Conservation (phyloP, 768 basidiomycete genomes). For the Xerocomellus amylosporus region DNA sequence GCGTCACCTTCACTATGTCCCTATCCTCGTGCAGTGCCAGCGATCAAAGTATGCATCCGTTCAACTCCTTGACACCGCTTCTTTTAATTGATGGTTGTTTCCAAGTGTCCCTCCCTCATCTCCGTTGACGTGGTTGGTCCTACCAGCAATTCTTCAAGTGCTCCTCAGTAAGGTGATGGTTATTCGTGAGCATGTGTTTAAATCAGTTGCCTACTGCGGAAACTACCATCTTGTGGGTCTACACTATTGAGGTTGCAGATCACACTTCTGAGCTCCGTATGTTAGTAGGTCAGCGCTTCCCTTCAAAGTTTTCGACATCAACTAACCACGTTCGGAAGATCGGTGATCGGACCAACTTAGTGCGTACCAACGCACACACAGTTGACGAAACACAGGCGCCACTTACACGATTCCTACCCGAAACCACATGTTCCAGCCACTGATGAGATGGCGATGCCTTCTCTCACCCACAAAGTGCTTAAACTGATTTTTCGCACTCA, state of each 20-base stretch:
- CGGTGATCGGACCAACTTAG: slow-evolving; percentile 2
- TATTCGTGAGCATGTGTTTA: not conserved
- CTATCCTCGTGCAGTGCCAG: slow-evolving; percentile 1
- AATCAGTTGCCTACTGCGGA: not conserved
- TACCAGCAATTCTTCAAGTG: not conserved
- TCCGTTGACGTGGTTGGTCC: slow-evolving; percentile 15
- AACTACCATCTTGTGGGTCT: not conserved
- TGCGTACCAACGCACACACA: not conserved
- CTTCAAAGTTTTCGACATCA: slow-evolving; percentile 9
- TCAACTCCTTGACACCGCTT: slow-evolving; percentile 11
- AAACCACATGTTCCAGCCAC: slow-evolving; percentile 25
- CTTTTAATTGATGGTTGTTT: slow-evolving; percentile 16
- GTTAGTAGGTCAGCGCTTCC: not conserved
- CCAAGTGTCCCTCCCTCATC: slow-evolving; percentile 17
- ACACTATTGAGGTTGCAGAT: not conserved
- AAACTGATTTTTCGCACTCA: not conserved
- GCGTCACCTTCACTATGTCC: slow-evolving; percentile 9
- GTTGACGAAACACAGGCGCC: slow-evolving; percentile 12
- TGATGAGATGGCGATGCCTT: slow-evolving; percentile 16
- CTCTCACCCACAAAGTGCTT: slow-evolving; percentile 8
- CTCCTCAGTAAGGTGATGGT: not conserved
- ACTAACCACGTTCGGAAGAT: slow-evolving; percentile 6
- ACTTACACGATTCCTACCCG: slow-evolving; percentile 19
- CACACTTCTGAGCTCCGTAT: not conserved
- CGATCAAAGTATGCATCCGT: slow-evolving; percentile 13